Conservation (phyloP, 1,139 yeast species). For the Eremothecium cymbalariae region DNA sequence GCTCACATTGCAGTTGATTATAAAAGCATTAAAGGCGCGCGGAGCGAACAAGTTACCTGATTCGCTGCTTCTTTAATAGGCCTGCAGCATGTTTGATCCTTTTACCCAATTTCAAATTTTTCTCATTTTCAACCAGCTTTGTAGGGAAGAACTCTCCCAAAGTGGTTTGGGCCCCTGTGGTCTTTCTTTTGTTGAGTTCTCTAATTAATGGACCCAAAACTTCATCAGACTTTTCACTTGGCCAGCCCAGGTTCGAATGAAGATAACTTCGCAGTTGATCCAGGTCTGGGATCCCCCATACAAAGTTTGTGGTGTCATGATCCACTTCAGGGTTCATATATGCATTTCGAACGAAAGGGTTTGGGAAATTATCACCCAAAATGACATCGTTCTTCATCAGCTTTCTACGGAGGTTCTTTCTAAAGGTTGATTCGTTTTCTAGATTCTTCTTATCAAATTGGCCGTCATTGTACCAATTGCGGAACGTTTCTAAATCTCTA, state of each 20-base stretch:
- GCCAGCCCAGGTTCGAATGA: constrained; percentile 75
- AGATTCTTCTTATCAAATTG: constrained; percentile 35
- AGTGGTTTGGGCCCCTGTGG: constrained; percentile 49
- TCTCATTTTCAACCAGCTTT: constrained; percentile 36
- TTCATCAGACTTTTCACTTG: constrained; percentile 66
- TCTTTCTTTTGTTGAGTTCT: constrained; percentile 57
- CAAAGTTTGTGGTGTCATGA: constrained; percentile 62
- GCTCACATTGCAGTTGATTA: background rate
- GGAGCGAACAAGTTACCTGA: constrained; percentile 8
- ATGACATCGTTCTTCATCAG: constrained; percentile 40
- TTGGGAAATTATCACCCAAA: constrained; percentile 63
- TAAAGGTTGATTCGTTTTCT: constrained; percentile 40
- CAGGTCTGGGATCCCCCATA: constrained; percentile 86
- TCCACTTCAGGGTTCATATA: constrained; percentile 79
- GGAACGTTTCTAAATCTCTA: constrained; percentile 40
- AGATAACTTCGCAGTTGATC: constrained; percentile 69
- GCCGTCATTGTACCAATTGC: constrained; percentile 44
- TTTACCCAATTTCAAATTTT: constrained; percentile 47
- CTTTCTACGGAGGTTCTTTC: constrained; percentile 53
- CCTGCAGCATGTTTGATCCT: constrained; percentile 52
- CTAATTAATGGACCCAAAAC: constrained; percentile 81
- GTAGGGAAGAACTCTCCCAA: constrained; percentile 52
- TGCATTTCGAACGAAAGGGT: constrained; percentile 58
- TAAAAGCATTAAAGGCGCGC: background rate
- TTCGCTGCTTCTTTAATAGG: constrained; percentile 35